Conservation (phyloP, 2,329 filamentous ascomycete species). For the Ceratocystis papillata region DNA sequence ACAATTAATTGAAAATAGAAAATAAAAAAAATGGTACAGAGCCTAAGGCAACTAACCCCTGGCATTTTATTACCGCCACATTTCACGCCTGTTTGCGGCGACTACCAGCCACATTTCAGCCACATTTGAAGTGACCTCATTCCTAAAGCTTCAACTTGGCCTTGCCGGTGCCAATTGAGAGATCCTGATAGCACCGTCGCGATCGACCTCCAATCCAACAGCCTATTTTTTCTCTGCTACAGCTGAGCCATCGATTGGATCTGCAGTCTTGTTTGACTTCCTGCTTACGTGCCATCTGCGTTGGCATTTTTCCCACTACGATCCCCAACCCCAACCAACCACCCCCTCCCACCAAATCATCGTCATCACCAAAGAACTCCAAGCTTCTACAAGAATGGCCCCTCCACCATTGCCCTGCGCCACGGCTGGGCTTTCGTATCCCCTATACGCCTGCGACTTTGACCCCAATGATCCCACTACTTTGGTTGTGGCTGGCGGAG, state of each 20-base stretch:
- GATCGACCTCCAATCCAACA: background rate
- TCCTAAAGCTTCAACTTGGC: constrained; percentile 7
- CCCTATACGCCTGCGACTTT: constrained; percentile 79
- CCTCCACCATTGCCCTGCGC: constrained; percentile 38
- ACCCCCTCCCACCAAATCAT: background rate
- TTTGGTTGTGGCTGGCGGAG: constrained; percentile 76
- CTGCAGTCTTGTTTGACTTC: background rate
- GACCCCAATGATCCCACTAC: constrained; percentile 66
- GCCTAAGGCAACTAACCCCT: no score
- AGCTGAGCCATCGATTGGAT: background rate
- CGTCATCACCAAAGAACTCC: background rate
- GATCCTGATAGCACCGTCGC: background rate
- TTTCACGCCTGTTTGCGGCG: background rate
- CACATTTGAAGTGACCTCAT: constrained; percentile 14
- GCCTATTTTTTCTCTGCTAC: background rate
- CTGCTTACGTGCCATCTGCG: background rate
- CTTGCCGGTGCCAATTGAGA: background rate
- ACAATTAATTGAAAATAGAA: no score
- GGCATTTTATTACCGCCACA: background rate
- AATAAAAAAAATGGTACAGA: no score
- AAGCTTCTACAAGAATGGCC: constrained; percentile 30
- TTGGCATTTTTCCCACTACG: background rate
- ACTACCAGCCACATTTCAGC: background rate
- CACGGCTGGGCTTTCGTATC: constrained; percentile 64
- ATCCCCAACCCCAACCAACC: background rate